Evolutionary conservation across 2,329 filamentous ascomycete species (phyloP), one percentile per base, ranked within the genome.

Genomic region (Pseudogymnoascus sp.): DNA sequence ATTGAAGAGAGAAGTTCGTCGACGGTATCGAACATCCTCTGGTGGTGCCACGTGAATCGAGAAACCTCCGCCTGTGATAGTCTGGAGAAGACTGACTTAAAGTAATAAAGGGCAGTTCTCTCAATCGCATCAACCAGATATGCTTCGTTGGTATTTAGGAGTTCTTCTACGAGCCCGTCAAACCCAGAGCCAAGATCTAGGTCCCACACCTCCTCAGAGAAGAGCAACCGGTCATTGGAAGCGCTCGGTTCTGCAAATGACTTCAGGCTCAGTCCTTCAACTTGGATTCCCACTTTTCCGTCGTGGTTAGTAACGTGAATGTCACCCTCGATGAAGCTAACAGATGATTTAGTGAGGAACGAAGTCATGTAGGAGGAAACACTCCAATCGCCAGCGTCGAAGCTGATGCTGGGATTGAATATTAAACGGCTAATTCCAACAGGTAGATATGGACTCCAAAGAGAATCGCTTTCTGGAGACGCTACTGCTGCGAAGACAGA

Each of bases 241-340:
- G 21, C 12, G 13, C 13, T 55, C 2, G 45, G 13, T 12, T 55
- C 13, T 12, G 45, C 12, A 25, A 55, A 25, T n/a, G 45, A 21
- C 21, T 21, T 21, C 21, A 21, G 21, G 21, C 21, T 21, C 21
- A 21, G 21, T 21, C 21, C 21, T 21, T 21, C 21, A 21, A 21
- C 21, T 21, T 21, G 25, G 21, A n/a, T 12, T n/a, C 2, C 13
- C 21, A 21, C 21, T 21, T 61, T 29, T 6, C 48, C 63, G 25
- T 63, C 48, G 35, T 27, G 45, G 18, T 21, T 55, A 13, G 74
- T 74, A 60, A 61, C 58, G 70, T 70, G 5, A 64, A 63, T 7
- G 63, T 35, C 52, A 61, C 62, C 64, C 5, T 64, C 58, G 21
- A 37, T 21, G 1, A 21, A 1, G 21, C 21, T 21, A 21, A 21